A percentile compares a stretch with the other conserved stretches of the same genome.
Conservation (phyloP, 2,329 filamentous ascomycete species). For the Penicillium sp. region DNA sequence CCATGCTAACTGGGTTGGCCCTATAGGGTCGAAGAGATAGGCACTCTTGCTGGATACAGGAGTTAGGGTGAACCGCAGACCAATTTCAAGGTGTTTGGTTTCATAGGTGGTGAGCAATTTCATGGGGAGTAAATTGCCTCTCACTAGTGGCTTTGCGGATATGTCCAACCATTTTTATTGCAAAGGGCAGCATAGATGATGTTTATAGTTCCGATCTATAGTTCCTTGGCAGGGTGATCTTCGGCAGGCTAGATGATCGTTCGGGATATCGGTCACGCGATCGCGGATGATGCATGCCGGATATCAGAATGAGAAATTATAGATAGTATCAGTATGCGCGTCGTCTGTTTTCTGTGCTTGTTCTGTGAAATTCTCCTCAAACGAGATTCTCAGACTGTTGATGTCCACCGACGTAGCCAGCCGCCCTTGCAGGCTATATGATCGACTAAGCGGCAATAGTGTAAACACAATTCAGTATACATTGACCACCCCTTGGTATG, state of each 20-base stretch:
- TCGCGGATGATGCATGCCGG: not conserved
- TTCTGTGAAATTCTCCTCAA: not conserved
- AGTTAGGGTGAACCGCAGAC: no score
- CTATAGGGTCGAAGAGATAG: no score
- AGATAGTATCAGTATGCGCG: not conserved
- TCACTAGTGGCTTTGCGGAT: no score
- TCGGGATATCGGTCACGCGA: not conserved
- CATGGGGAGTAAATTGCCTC: no score
- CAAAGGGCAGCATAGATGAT: not conserved
- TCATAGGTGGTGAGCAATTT: no score
- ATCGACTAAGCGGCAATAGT: slow-evolving; percentile 4
- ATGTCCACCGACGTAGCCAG: slow-evolving; percentile 5
- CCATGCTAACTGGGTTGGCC: no score
- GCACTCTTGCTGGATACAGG: no score
- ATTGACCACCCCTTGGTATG: slow-evolving; percentile 24
- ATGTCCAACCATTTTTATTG: no score
- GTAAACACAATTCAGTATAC: not conserved
- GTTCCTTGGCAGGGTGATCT: not conserved
- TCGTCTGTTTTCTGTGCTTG: not conserved
- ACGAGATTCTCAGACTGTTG: not conserved
- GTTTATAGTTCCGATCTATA: not conserved
- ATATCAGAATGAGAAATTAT: not conserved
- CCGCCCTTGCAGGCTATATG: slow-evolving; percentile 17
- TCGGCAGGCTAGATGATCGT: not conserved
- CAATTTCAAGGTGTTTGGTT: no score